Percentiles rank a stretch among this genome's conserved stretches.
phyloP scores from a whole-genome alignment of 805 yeast genomes.

The Crinitomyces ghanaensis region DNA sequence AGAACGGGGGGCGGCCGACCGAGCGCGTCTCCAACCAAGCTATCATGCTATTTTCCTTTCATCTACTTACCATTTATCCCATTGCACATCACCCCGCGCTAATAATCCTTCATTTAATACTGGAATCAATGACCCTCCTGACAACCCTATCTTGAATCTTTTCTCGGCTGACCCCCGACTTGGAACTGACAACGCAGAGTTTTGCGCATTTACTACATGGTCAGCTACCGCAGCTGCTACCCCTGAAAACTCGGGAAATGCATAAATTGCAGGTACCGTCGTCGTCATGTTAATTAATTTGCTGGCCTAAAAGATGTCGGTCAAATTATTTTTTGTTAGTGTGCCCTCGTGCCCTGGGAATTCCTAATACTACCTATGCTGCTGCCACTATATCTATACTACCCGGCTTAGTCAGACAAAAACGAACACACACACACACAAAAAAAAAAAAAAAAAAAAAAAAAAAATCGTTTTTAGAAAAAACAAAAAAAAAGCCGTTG shows the following conservation, averaged over 20 bases:
- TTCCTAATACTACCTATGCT: no score
- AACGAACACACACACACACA: no score
- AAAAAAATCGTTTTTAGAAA: no score
- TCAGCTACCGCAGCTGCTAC: slow-evolving; percentile 97
- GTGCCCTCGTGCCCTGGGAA: no score
- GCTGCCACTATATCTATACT: no score
- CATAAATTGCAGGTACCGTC: slow-evolving; percentile 85
- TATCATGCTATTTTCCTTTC: background rate
- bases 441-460: no score
- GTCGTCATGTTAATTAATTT: slow-evolving; percentile 69
- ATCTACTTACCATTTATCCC: slow-evolving; percentile 64
- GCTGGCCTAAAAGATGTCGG: no score
- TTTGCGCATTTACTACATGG: slow-evolving; percentile 83
- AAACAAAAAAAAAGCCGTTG: no score
- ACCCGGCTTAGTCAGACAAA: no score
- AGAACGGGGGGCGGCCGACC: no score
- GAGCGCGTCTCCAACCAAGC: no score
- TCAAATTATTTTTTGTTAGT: no score
- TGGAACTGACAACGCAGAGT: slow-evolving; percentile 37
- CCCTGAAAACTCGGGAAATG: slow-evolving; percentile 79
- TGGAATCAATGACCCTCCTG: slow-evolving; percentile 86
- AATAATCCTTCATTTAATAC: slow-evolving; percentile 81
- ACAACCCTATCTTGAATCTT: slow-evolving; percentile 79
- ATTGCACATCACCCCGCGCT: slow-evolving; percentile 62
- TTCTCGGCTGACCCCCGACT: slow-evolving; percentile 17